Percentiles rank a stretch among this genome's conserved stretches.
phyloP scores from a whole-genome alignment of 805 yeast species.

The Suhomyces sp. region DNA sequence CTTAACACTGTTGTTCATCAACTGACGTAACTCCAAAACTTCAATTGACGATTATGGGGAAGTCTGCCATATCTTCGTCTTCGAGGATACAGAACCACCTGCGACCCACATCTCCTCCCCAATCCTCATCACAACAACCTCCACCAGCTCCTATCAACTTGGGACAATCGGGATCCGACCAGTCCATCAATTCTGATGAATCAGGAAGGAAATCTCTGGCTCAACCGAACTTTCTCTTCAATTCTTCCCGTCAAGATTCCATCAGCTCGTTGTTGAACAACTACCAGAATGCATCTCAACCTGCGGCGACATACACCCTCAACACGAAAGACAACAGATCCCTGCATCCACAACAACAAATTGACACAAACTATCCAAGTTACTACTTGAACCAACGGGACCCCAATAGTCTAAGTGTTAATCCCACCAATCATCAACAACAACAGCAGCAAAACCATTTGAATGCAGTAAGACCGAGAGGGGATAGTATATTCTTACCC shows the following conservation, averaged over 20 bases:
- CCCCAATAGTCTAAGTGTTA: neutral
- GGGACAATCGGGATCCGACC: neutral
- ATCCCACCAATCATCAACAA: constrained; percentile 7
- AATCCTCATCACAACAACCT: neutral
- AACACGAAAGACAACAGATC: constrained; percentile 4
- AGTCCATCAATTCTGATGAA: neutral
- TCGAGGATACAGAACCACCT: constrained; percentile 9
- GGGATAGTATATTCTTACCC: constrained; percentile 39
- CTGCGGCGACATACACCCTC: constrained; percentile 1
- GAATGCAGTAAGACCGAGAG: constrained; percentile 27
- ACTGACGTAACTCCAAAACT: too few species aligned
- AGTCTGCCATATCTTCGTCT: constrained; percentile 15
- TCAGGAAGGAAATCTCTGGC: constrained; percentile 5
- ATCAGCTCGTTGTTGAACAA: constrained; percentile 24
- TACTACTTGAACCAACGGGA: constrained; percentile 9
- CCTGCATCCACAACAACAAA: constrained; percentile 3
- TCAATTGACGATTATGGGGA: too few species aligned
- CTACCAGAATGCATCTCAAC: constrained; percentile 13
- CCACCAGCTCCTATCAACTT: neutral
- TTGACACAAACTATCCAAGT: constrained; percentile 10
- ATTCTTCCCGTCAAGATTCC: constrained; percentile 31
- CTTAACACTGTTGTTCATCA: too few species aligned
- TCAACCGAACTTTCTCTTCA: constrained; percentile 23
- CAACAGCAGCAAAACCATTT: constrained; percentile 8
- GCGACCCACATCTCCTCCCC: constrained; percentile 7